phyloP scores from a whole-genome alignment of 805 yeast species.

The Candida ovalis region DNA sequence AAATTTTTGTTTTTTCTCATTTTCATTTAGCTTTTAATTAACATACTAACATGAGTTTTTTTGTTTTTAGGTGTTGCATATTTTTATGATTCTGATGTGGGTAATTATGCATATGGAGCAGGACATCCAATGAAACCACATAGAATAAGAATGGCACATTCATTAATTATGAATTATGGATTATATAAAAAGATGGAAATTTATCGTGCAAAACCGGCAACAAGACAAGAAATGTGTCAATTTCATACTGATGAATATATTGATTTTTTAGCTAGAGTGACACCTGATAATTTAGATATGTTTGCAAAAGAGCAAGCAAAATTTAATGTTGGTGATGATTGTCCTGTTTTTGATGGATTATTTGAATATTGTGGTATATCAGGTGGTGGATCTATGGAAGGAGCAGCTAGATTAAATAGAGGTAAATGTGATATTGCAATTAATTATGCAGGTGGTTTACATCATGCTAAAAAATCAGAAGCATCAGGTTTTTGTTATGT shows the following conservation, averaged over 20 bases:
- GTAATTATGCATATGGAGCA: constrained; percentile 96
- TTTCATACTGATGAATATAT: constrained; percentile 97
- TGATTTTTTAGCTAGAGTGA: constrained; percentile 83
- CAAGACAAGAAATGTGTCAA: constrained; percentile 96
- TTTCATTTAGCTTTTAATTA: constrained; percentile 16
- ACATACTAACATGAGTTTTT: not conserved
- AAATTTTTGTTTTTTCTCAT: not conserved
- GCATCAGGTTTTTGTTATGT: constrained; percentile 91
- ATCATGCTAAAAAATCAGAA: constrained; percentile 87
- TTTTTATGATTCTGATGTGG: constrained; percentile 88
- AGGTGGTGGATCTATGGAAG: constrained; percentile 90
- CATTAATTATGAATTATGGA: constrained; percentile 94
- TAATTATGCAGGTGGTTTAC: constrained; percentile 91
- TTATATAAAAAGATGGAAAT: constrained; percentile 96
- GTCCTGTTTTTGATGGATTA: constrained; percentile 78
- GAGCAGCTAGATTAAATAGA: constrained; percentile 74
- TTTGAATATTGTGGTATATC: constrained; percentile 74
- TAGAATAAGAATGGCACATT: constrained; percentile 97
- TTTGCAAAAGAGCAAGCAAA: constrained; percentile 84
- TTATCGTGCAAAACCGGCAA: constrained; percentile 95
- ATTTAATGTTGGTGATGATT: constrained; percentile 95
- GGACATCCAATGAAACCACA: constrained; percentile 99
- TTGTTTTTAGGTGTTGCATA: constrained; percentile 55
- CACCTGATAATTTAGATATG: constrained; percentile 87
- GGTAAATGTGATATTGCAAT: constrained; percentile 89